Conservation (phyloP, 1,284 basidiomycete species). For the Hortiboletus rubellus region DNA sequence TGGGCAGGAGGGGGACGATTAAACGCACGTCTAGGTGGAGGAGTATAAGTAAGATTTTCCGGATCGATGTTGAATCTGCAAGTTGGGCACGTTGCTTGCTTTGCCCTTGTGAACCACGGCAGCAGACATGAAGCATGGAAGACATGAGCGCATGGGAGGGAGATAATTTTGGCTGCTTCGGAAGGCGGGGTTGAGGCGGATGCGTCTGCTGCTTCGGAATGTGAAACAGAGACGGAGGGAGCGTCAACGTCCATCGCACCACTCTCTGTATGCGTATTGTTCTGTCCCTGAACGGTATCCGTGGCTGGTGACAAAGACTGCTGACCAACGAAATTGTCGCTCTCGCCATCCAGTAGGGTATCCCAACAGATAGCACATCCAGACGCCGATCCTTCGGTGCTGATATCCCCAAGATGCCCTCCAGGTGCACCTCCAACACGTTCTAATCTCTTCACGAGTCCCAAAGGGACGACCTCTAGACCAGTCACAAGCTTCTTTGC, state of each 20-base stretch:
- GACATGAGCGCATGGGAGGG: constrained; percentile 74
- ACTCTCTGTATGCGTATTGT: constrained; percentile 2
- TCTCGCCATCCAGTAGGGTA: constrained; percentile 53
- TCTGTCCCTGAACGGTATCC: constrained; percentile 5
- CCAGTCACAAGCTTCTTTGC: constrained; percentile 61
- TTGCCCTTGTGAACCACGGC: constrained; percentile 76
- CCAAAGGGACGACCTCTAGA: constrained; percentile 62
- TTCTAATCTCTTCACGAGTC: constrained; percentile 66
- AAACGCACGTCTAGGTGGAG: constrained; percentile 23
- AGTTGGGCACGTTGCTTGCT: constrained; percentile 76
- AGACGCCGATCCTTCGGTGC: constrained; percentile 36
- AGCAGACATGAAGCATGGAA: constrained; percentile 75
- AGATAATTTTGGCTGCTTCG: constrained; percentile 43
- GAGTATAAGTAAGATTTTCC: constrained; percentile 61
- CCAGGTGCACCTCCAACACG: constrained; percentile 50
- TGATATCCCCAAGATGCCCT: constrained; percentile 39
- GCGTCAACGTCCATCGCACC: constrained; percentile 27
- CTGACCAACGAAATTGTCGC: constrained; percentile 37
- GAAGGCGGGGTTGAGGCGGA: constrained; percentile 7
- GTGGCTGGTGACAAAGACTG: constrained; percentile 23
- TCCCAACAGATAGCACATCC: constrained; percentile 80
- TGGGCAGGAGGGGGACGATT: constrained; percentile 11
- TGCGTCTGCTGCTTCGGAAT: constrained; percentile 1
- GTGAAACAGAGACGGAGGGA: constrained; percentile 1
- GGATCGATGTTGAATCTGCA: constrained; percentile 81